Percentiles rank a stretch among this genome's conserved stretches.
Evolutionary conservation across 139 green algal species (phyloP).

Genomic region (Desmodesmus armatus): DNA sequence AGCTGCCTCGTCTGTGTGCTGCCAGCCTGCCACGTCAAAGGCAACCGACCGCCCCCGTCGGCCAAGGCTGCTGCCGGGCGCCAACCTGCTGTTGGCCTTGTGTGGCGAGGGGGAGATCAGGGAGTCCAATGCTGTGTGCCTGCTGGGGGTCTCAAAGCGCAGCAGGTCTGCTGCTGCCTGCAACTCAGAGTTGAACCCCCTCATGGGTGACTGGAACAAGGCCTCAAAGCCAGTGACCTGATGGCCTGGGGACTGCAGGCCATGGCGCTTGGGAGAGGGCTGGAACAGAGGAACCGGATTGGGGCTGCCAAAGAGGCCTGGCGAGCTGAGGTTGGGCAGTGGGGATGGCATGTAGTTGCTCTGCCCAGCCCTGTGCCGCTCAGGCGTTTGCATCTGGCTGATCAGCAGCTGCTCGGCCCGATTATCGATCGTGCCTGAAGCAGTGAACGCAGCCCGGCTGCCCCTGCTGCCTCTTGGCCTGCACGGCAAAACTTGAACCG

Average conservation of each 20-base stretch:
- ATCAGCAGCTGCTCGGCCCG: neutral
- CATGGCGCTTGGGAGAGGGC: conserved; percentile 1
- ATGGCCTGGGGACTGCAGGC: neutral
- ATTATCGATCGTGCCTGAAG: neutral
- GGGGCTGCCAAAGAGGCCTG: neutral
- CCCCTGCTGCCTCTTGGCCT: neutral
- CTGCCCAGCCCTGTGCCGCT: conserved; percentile 3
- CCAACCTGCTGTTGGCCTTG: no score
- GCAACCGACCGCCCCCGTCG: conserved; percentile 26
- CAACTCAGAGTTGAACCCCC: neutral
- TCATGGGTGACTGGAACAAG: conserved; percentile 28
- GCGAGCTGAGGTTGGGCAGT: neutral
- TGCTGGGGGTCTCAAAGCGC: conserved; percentile 44
- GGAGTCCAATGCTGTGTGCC: neutral
- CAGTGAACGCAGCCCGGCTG: neutral
- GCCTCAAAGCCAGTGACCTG: conserved; percentile 26
- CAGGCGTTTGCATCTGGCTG: conserved; percentile 24
- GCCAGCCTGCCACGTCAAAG: conserved; percentile 34
- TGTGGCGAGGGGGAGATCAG: conserved; percentile 23
- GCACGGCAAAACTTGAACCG: neutral
- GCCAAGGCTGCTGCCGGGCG: no score
- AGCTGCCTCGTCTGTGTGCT: neutral
- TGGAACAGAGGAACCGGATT: conserved; percentile 31
- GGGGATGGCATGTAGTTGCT: neutral
- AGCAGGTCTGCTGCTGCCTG: conserved; percentile 18